phyloP scores from a whole-genome alignment of 768 basidiomycete genomes.

The Amanita phalloides region DNA sequence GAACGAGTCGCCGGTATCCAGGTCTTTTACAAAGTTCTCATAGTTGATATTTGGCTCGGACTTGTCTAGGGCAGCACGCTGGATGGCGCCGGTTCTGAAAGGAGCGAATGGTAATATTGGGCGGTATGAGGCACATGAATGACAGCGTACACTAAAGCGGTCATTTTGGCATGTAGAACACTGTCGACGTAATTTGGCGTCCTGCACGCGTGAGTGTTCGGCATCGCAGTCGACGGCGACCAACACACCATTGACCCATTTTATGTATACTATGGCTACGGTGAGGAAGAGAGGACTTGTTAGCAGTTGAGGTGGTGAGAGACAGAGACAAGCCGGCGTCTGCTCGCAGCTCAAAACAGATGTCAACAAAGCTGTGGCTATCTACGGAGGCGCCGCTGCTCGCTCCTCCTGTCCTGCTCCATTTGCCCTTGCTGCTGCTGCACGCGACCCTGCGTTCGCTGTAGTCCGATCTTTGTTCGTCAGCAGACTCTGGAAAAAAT shows the following conservation, averaged over 20 bases:
- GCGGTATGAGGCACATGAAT: not conserved
- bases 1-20: conserved; percentile 74
- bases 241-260: conserved; percentile 30
- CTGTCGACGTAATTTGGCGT: conserved; percentile 64
- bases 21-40: conserved; percentile 64
- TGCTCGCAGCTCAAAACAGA: conserved; percentile 17
- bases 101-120: conserved; percentile 3
- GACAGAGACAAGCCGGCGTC: conserved; percentile 12
- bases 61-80: conserved; percentile 56
- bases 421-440: conserved; percentile 17
- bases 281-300: not conserved
- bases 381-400: conserved; percentile 3
- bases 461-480: conserved; percentile 51
- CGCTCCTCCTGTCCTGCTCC: conserved; percentile 2
- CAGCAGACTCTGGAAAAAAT: conserved; percentile 79
- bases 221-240: conserved; percentile 6
- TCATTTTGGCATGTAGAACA: conserved; percentile 65
- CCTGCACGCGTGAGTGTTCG: conserved; percentile 29
- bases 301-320: not conserved
- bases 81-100: conserved; percentile 59
- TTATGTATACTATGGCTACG: conserved; percentile 11
- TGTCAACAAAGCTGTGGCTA: conserved; percentile 22
- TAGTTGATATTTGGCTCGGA: conserved; percentile 56
- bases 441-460: conserved; percentile 12
- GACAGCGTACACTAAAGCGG: conserved; percentile 58